Conservation (phyloP, 2,329 filamentous ascomycete genomes). For the Venturia aucupariae region DNA sequence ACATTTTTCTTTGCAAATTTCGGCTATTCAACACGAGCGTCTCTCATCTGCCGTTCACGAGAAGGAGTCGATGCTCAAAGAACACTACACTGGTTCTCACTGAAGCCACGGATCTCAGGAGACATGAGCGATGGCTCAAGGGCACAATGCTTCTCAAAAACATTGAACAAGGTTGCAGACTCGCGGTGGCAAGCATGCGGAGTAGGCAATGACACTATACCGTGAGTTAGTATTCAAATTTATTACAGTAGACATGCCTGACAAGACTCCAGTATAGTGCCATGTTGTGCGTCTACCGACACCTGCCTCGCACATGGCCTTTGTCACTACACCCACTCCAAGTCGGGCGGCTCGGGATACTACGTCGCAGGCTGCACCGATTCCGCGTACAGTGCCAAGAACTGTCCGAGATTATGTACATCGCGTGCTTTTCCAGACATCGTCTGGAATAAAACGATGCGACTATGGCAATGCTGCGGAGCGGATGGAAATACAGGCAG, state of each 20-base stretch:
- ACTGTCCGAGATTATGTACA: constrained; percentile 1
- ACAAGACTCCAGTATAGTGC: neutral
- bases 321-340: constrained; percentile 9
- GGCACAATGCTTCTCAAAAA: neutral
- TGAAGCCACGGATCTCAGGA: neutral
- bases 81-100: neutral
- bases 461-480: neutral
- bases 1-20: no score
- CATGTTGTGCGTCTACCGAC: constrained; percentile 8
- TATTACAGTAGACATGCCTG: neutral
- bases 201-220: neutral
- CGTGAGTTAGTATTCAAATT: neutral
- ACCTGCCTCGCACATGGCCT: constrained; percentile 5
- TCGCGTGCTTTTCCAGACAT: neutral
- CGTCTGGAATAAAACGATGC: neutral
- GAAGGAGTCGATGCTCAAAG: neutral
- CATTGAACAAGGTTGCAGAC: neutral
- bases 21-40: no score
- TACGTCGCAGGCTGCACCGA: constrained; percentile 8
- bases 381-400: neutral
- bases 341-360: neutral
- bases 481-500: neutral
- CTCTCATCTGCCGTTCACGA: neutral
- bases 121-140: neutral
- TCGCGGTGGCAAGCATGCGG: constrained; percentile 1